A percentile compares a stretch with the other conserved stretches of the same genome.
These are phyloP conservation scores for Phaeoacremonium minimum DNA, from an alignment of 2,329 filamentous ascomycete genomes.

Conservation along the genomic window DNA sequence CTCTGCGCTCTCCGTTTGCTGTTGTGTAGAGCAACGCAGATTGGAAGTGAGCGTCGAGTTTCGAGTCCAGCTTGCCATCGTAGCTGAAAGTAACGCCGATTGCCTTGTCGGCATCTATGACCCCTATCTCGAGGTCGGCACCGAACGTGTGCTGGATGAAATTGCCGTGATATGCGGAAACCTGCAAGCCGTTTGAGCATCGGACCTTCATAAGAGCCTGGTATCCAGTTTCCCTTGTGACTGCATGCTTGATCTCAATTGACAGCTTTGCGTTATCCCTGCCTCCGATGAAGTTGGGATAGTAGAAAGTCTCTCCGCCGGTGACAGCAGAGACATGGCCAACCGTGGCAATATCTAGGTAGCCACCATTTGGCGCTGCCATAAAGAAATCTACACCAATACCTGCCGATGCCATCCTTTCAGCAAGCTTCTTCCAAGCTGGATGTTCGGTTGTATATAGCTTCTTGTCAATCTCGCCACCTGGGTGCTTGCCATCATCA, in stretches of 20 bases:
- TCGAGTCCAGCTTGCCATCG: slow-evolving; percentile 94
- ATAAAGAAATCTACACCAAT: slow-evolving; percentile 94
- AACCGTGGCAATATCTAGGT: slow-evolving; percentile 89
- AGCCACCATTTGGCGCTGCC: slow-evolving; percentile 83
- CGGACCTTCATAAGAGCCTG: slow-evolving; percentile 97
- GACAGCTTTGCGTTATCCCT: slow-evolving; percentile 81
- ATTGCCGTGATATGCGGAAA: slow-evolving; percentile 91
- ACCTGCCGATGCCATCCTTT: slow-evolving; percentile 82
- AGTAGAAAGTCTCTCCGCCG: slow-evolving; percentile 95
- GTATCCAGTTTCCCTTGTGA: slow-evolving; percentile 88
- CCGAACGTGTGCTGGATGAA: slow-evolving; percentile 95
- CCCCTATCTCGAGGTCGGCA: slow-evolving; percentile 89
- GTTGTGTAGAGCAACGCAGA: slow-evolving; percentile 93
- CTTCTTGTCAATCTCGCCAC: slow-evolving; percentile 87
- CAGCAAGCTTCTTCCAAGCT: slow-evolving; percentile 79
- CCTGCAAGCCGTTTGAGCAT: slow-evolving; percentile 92
- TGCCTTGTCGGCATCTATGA: slow-evolving; percentile 90
- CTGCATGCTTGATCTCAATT: slow-evolving; percentile 78
- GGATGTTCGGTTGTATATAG: slow-evolving; percentile 87
- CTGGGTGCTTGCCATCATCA: slow-evolving; percentile 82
- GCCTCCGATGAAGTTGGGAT: slow-evolving; percentile 88
- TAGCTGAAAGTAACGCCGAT: slow-evolving; percentile 89
- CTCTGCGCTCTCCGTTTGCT: slow-evolving; percentile 79
- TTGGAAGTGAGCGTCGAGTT: slow-evolving; percentile 96
- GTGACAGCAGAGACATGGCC: slow-evolving; percentile 81